Evolutionary conservation across 352 stramenopile genomes (phyloP), one percentile per base, ranked within the genome.

Genomic region (Pythium periplocum): DNA sequence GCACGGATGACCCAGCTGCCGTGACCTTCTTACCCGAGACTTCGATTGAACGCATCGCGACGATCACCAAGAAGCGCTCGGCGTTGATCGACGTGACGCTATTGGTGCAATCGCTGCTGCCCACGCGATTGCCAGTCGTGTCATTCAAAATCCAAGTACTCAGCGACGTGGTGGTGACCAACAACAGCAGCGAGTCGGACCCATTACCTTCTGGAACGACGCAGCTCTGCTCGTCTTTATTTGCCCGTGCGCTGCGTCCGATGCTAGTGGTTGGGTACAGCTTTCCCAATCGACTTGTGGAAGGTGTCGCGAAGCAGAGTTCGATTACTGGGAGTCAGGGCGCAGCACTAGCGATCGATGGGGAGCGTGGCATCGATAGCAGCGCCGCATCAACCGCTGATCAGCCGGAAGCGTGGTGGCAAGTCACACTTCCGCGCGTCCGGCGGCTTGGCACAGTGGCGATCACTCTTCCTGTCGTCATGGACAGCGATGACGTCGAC

Each of bases 191-290:
- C 17, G 17, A 26, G 17, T 26, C 17, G 17, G 17, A 26, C 17
- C 17, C 17, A 26, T 26, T 26, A 9, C 8, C 33, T 3, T 1
- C 32, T 1, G 45, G 40, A 3, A 63, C 51, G 4, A 87, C 76
- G 0, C 78, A 89, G 6, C 45, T 89, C 4, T 89, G 78, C 35
- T 87, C 78, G 4, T 89, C 78, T 0, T 35, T 71, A 8, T 89
- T 89, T 54, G 78, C 83, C 33, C 60, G 74, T 9, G 68, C 67
- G 5, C 49, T 92, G 1, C 64, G 70, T 6, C 81, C 81, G 4
- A 53, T 61, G 4, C 49, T 92, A 0, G 45, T 62, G 31, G 11
- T 88, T 9, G 57, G 45, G 1, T 90, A 83, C 37, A 10, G 45
- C 4, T 84, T 86, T 17, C 67, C 70, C 0, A 88, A 86, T 32